Evolutionary conservation across 805 yeast genomes (phyloP).

Genomic region (Kazachstania psychrophila): DNA sequence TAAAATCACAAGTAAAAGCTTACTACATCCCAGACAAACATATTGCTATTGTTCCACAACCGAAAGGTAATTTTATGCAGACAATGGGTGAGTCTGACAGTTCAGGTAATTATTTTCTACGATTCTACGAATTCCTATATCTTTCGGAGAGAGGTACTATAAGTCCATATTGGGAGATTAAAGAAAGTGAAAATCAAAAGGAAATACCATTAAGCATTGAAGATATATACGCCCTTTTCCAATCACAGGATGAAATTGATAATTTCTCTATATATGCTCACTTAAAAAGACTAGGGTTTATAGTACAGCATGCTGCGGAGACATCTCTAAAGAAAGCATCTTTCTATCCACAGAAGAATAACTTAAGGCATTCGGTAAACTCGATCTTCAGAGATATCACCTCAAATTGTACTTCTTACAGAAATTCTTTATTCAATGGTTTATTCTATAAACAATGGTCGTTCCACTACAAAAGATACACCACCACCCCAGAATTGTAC

Average conservation of each 20-base stretch:
- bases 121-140: constrained; percentile 63
- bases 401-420: constrained; percentile 2
- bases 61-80: constrained; percentile 65
- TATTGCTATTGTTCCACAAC: constrained; percentile 35
- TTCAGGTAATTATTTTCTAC: constrained; percentile 42
- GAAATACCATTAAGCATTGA: constrained; percentile 46
- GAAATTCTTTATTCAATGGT: constrained; percentile 10
- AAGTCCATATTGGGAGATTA: constrained; percentile 30
- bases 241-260: constrained; percentile 37
- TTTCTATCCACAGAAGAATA: constrained; percentile 8
- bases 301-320: constrained; percentile 33
- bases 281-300: constrained; percentile 69
- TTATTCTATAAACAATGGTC: constrained; percentile 17
- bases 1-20: constrained; percentile 45
- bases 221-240: constrained; percentile 48
- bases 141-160: constrained; percentile 72
- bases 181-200: constrained; percentile 9
- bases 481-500: constrained; percentile 25
- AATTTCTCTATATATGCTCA: constrained; percentile 60
- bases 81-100: constrained; percentile 58
- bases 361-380: not conserved
- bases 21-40: constrained; percentile 34
- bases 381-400: not conserved
- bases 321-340: constrained; percentile 4
- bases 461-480: constrained; percentile 14